A percentile compares a stretch with the other conserved stretches of the same genome.
Evolutionary conservation across 2,329 filamentous ascomycete genomes (phyloP).

Genomic region (Sporothrix pallida): DNA sequence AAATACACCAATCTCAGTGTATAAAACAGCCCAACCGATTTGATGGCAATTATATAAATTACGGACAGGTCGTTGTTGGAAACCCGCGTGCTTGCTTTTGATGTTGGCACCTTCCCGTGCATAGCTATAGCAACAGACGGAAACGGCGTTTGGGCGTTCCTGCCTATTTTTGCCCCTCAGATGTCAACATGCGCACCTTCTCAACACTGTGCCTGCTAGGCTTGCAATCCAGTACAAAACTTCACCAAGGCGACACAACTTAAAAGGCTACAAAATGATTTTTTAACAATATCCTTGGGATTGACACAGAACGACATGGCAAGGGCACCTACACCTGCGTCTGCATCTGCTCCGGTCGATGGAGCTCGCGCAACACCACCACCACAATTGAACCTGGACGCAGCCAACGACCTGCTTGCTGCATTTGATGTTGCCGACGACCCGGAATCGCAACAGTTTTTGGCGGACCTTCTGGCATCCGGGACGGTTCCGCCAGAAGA

Average conservation of each 20-base stretch:
- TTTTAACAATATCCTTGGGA: too few species aligned
- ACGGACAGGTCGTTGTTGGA: too few species aligned
- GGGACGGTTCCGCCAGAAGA: slow-evolving; percentile 33
- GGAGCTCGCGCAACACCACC: background rate
- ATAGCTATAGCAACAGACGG: background rate
- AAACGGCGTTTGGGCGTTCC: background rate
- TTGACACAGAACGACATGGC: background rate
- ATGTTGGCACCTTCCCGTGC: background rate
- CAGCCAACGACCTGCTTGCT: slow-evolving; percentile 31
- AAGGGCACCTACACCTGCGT: background rate
- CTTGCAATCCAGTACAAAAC: too few species aligned
- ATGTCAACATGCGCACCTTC: slow-evolving; percentile 20
- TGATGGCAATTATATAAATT: too few species aligned
- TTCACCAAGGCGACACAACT: background rate
- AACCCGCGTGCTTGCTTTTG: background rate
- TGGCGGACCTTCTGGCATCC: slow-evolving; percentile 34
- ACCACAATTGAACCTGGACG: background rate
- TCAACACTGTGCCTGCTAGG: background rate
- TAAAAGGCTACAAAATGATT: background rate
- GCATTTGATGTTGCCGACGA: slow-evolving; percentile 36
- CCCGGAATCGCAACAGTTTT: slow-evolving; percentile 31
- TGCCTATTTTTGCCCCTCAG: slow-evolving; percentile 11
- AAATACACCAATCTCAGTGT: too few species aligned
- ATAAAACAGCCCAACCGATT: too few species aligned
- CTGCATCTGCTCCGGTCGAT: background rate